Conservation (phyloP, 2,329 filamentous ascomycete species). For the Hymenoscyphus salicellus region DNA sequence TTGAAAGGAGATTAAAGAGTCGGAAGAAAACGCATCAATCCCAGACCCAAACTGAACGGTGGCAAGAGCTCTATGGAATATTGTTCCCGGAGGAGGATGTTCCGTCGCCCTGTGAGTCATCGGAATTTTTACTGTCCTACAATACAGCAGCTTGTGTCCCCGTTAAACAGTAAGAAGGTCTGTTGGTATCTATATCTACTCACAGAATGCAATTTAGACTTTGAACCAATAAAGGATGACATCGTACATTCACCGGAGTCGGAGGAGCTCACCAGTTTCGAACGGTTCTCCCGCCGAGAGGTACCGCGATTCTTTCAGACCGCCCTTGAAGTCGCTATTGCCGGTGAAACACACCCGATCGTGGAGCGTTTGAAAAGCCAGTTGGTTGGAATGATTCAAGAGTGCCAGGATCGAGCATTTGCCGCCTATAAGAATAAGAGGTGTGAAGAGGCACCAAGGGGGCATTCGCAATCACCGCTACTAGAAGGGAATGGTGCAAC, state of each 20-base stretch:
- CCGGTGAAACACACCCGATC: not conserved
- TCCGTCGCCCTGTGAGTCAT: constrained; percentile 11
- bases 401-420: constrained; percentile 7
- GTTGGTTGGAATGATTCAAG: constrained; percentile 7
- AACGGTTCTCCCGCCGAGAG: constrained; percentile 8
- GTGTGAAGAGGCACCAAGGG: not conserved
- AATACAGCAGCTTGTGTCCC: no score
- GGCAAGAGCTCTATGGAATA: constrained; percentile 18
- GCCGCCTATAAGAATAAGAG: not conserved
- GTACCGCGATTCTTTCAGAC: constrained; percentile 9
- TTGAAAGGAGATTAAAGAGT: constrained; percentile 12
- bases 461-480: not conserved
- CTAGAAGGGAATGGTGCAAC: not conserved
- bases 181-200: not conserved
- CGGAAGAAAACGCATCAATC: constrained; percentile 17
- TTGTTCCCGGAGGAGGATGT: constrained; percentile 12
- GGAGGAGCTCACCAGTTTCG: constrained; percentile 3
- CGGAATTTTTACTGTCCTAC: not conserved
- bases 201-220: constrained; percentile 2
- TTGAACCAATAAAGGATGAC: constrained; percentile 5
- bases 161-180: no score
- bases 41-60: constrained; percentile 19
- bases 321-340: not conserved
- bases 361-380: constrained; percentile 3
- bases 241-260: constrained; percentile 1